These are phyloP conservation scores for Fusarium nanum DNA, from an alignment of 2,329 filamentous ascomycete species.

Conservation along the genomic window DNA sequence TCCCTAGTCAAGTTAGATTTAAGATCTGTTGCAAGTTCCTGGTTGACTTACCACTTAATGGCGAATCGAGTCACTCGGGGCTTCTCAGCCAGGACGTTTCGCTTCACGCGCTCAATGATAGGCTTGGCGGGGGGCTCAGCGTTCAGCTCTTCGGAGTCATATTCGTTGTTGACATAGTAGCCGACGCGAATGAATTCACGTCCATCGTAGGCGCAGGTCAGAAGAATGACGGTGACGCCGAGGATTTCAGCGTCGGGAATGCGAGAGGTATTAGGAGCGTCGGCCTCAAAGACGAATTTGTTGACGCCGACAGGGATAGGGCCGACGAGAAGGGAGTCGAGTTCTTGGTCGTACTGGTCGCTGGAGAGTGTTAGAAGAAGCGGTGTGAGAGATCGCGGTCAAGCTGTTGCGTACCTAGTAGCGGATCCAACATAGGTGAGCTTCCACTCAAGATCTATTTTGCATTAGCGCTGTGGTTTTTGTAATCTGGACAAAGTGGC, in stretches of 20 bases:
- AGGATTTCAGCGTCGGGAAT: slow-evolving; percentile 96
- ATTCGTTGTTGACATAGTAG: slow-evolving; percentile 99
- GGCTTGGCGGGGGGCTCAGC: slow-evolving; percentile 93
- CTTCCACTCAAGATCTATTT: slow-evolving; percentile 96
- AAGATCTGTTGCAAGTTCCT: background rate
- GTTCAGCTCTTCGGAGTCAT: slow-evolving; percentile 89
- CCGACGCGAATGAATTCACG: slow-evolving; percentile 97
- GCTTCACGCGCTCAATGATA: slow-evolving; percentile 88
- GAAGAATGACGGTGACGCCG: slow-evolving; percentile 94
- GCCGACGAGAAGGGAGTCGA: slow-evolving; percentile 94
- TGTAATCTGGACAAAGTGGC: background rate
- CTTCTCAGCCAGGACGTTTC: slow-evolving; percentile 96
- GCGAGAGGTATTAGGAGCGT: slow-evolving; percentile 87
- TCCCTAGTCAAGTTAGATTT: slow-evolving; percentile 70
- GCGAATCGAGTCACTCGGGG: slow-evolving; percentile 96
- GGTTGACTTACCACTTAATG: slow-evolving; percentile 87
- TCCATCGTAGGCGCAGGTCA: slow-evolving; percentile 96
- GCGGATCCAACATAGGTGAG: slow-evolving; percentile 98
- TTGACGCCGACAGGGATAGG: slow-evolving; percentile 98
- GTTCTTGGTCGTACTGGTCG: slow-evolving; percentile 97
- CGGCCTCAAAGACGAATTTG: slow-evolving; percentile 98
- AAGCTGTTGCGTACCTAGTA: slow-evolving; percentile 77
- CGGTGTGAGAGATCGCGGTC: slow-evolving; percentile 27
- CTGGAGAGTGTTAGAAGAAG: slow-evolving; percentile 58
- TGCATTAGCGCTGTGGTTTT: slow-evolving; percentile 32